These are phyloP conservation scores for Boeremia exigua DNA, from an alignment of 2,329 filamentous ascomycete species.

Conservation along the genomic window DNA sequence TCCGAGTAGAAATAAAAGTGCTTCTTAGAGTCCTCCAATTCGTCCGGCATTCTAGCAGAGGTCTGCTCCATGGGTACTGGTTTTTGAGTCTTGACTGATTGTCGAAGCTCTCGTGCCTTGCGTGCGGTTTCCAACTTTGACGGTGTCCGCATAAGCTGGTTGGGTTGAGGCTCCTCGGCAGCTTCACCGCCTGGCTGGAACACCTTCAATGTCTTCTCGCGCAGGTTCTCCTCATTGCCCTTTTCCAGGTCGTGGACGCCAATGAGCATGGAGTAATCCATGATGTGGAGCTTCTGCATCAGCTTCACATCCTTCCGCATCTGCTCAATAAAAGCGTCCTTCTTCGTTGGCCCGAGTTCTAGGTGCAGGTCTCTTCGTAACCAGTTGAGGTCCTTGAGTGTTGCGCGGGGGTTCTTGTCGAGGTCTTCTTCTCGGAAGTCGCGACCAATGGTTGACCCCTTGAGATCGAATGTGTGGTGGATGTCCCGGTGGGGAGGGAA, in stretches of 20 bases:
- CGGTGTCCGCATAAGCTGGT: constrained; percentile 82
- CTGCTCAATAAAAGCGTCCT: constrained; percentile 85
- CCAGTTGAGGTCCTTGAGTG: constrained; percentile 97
- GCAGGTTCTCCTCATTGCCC: constrained; percentile 94
- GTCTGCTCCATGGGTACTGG: constrained; percentile 91
- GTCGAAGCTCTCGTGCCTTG: constrained; percentile 87
- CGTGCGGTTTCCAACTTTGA: constrained; percentile 91
- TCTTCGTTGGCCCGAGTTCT: constrained; percentile 88
- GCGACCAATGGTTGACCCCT: constrained; percentile 92
- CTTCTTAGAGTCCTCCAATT: constrained; percentile 69
- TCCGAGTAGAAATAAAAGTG: constrained; percentile 90
- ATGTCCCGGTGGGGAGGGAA: constrained; percentile 98
- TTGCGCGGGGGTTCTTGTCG: constrained; percentile 87
- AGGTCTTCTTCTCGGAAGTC: constrained; percentile 90
- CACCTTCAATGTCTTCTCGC: constrained; percentile 86
- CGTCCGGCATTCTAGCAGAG: constrained; percentile 85
- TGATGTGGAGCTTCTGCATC: constrained; percentile 88
- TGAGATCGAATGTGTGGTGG: constrained; percentile 94
- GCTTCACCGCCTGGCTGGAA: constrained; percentile 85
- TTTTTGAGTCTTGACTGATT: constrained; percentile 91
- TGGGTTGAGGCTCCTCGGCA: constrained; percentile 57
- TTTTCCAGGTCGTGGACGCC: constrained; percentile 90
- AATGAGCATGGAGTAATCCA: constrained; percentile 97
- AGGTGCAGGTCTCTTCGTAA: constrained; percentile 82
- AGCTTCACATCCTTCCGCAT: constrained; percentile 85